Percentiles rank a stretch among this genome's conserved stretches.
Conservation (phyloP, 495 filamentous ascomycete genomes). For the Haplographium delicatum region DNA sequence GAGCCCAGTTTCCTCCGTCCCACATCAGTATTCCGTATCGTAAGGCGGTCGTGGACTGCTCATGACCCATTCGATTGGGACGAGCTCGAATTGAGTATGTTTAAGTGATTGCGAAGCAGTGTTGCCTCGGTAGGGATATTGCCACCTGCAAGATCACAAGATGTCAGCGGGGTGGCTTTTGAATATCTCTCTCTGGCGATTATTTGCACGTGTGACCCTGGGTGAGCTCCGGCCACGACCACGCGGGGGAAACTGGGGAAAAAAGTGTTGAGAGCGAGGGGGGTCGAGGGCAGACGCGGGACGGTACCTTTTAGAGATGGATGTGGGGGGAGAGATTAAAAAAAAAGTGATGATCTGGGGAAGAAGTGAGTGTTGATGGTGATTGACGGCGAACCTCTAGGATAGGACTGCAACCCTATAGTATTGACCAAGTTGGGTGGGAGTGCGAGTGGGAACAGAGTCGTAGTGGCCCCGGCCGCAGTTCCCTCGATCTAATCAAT, state of each 20-base stretch:
- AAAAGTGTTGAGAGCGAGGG: too few species aligned
- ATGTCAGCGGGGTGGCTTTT: conserved; percentile 13
- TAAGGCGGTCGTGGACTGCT: conserved; percentile 7
- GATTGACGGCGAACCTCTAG: not conserved
- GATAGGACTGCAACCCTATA: too few species aligned
- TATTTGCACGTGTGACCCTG: conserved; percentile 14
- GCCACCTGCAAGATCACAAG: conserved; percentile 23
- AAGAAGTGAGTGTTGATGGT: not conserved
- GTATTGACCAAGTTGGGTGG: too few species aligned
- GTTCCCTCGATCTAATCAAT: not conserved
- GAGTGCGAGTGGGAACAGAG: too few species aligned
- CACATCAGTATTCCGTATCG: conserved; percentile 17
- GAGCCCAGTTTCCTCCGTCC: conserved; percentile 14
- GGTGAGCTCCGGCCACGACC: not conserved
- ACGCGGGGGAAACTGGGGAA: not conserved
- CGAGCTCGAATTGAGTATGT: conserved; percentile 9
- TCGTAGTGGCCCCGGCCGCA: too few species aligned
- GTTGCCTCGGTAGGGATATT: conserved; percentile 18
- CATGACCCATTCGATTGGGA: conserved; percentile 24
- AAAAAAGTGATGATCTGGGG: not conserved
- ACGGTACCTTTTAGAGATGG: not conserved
- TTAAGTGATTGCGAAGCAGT: conserved; percentile 14
- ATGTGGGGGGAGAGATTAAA: not conserved
- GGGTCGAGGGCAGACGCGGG: too few species aligned
- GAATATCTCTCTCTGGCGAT: conserved; percentile 6